A percentile compares a stretch with the other conserved stretches of the same genome.
phyloP scores from a whole-genome alignment of 805 yeast species.

The Hanseniaspora taiwanica region DNA sequence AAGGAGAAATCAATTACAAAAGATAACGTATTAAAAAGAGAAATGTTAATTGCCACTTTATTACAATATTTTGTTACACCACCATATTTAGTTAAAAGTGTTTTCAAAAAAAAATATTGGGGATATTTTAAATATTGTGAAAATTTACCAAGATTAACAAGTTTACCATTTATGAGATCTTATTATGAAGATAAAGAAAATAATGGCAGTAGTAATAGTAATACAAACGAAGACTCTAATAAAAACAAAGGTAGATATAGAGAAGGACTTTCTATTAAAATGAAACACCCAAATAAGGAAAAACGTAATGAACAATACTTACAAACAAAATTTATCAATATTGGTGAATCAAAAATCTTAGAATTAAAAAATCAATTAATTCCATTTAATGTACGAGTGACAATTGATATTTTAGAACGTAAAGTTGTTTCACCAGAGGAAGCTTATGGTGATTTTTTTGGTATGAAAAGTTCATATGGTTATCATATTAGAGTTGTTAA shows the following conservation, averaged over 20 bases:
- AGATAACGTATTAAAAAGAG: constrained; percentile 15
- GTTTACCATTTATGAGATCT: constrained; percentile 58
- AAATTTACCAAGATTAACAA: constrained; percentile 56
- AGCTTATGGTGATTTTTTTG: constrained; percentile 51
- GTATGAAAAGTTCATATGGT: constrained; percentile 52
- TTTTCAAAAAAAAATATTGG: constrained; percentile 37
- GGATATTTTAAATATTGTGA: constrained; percentile 49
- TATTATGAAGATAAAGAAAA: constrained; percentile 24
- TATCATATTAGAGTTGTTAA: constrained; percentile 60
- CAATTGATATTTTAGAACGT: constrained; percentile 51
- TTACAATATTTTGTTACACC: constrained; percentile 79
- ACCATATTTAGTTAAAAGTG: constrained; percentile 54
- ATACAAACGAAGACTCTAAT: constrained; percentile 19
- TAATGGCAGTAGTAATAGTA: neutral
- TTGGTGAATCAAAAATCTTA: constrained; percentile 50
- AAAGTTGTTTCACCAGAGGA: constrained; percentile 56
- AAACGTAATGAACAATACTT: constrained; percentile 31
- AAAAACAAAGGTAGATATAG: constrained; percentile 27
- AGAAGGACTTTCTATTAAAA: constrained; percentile 46
- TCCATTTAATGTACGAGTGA: constrained; percentile 70
- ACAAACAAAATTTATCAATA: constrained; percentile 62
- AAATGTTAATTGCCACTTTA: constrained; percentile 50
- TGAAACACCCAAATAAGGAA: constrained; percentile 23
- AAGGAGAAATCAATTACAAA: constrained; percentile 10
- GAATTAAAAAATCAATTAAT: constrained; percentile 48